Conservation (phyloP, 768 basidiomycete genomes). For the Rhodotorula kratochvilovae region DNA sequence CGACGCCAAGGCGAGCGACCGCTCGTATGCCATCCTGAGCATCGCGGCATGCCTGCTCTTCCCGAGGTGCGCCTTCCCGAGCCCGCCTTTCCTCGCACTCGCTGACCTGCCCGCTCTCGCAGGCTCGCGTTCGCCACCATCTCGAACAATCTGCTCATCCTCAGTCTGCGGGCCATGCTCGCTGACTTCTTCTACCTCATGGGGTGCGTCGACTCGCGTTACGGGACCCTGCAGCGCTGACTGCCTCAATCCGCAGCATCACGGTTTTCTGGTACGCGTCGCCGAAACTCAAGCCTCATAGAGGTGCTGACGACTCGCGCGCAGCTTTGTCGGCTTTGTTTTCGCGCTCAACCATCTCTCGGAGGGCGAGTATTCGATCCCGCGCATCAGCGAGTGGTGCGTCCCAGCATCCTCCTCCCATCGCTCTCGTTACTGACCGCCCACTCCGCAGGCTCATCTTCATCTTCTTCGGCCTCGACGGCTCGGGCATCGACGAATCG, state of each 20-base stretch:
- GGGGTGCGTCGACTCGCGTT: not conserved
- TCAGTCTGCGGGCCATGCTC: constrained; percentile 74
- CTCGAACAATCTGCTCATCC: constrained; percentile 56
- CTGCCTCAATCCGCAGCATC: not conserved
- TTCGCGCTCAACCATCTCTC: constrained; percentile 40
- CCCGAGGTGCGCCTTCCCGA: constrained; percentile 75
- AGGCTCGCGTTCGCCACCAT: constrained; percentile 88
- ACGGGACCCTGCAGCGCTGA: not conserved
- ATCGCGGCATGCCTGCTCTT: constrained; percentile 35
- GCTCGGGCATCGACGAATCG: constrained; percentile 72
- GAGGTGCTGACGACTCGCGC: not conserved
- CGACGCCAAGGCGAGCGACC: constrained; percentile 23
- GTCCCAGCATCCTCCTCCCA: not conserved
- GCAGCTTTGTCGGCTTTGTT: constrained; percentile 37
- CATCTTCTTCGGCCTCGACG: constrained; percentile 81
- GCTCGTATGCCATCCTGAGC: constrained; percentile 29
- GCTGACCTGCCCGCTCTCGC: not conserved
- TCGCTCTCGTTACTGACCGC: not conserved
- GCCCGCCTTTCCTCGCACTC: constrained; percentile 42
- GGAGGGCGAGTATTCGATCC: constrained; percentile 33
- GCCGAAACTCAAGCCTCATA: not conserved
- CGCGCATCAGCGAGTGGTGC: constrained; percentile 34
- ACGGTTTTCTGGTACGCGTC: constrained; percentile 64
- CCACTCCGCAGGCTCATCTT: constrained; percentile 44
- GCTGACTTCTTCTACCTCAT: constrained; percentile 62